A percentile compares a stretch with the other conserved stretches of the same genome.
Evolutionary conservation across 768 basidiomycete genomes (phyloP).

Genomic region (Agaricus sinodeliciosus): DNA sequence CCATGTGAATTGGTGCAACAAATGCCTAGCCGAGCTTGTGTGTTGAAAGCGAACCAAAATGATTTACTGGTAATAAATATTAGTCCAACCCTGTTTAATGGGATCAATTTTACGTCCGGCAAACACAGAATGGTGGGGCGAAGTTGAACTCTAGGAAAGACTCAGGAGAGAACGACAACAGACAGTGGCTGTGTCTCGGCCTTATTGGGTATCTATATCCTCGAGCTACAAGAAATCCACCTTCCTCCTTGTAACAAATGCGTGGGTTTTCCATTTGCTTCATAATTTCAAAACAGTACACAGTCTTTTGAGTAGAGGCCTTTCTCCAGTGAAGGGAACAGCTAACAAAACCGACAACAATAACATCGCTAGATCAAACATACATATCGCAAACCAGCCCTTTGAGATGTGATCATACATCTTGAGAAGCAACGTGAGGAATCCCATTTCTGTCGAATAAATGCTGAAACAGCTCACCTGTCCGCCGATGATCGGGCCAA

Average conservation of each 20-base stretch:
- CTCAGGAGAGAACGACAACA: no score
- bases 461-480: conserved; percentile 32
- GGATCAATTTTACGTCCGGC: background rate
- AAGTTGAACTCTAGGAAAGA: no score
- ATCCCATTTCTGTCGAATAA: background rate
- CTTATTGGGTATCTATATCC: no score
- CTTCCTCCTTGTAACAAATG: background rate
- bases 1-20: conserved; percentile 1
- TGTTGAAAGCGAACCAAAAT: background rate
- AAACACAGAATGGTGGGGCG: no score
- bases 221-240: background rate
- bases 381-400: conserved; percentile 58
- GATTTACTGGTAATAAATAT: background rate
- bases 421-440: conserved; percentile 24
- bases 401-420: conserved; percentile 48
- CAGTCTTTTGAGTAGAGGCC: conserved; percentile 24
- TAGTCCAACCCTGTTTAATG: background rate
- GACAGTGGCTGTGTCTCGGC: no score
- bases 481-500: conserved; percentile 66
- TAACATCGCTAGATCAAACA: conserved; percentile 39
- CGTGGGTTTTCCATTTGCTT: background rate
- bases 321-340: conserved; percentile 42
- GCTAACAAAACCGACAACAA: conserved; percentile 30
- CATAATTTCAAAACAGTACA: background rate
- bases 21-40: conserved; percentile 6